Evolutionary conservation across 1,284 basidiomycete genomes (phyloP).

Genomic region (Pseudozyma sp.): DNA sequence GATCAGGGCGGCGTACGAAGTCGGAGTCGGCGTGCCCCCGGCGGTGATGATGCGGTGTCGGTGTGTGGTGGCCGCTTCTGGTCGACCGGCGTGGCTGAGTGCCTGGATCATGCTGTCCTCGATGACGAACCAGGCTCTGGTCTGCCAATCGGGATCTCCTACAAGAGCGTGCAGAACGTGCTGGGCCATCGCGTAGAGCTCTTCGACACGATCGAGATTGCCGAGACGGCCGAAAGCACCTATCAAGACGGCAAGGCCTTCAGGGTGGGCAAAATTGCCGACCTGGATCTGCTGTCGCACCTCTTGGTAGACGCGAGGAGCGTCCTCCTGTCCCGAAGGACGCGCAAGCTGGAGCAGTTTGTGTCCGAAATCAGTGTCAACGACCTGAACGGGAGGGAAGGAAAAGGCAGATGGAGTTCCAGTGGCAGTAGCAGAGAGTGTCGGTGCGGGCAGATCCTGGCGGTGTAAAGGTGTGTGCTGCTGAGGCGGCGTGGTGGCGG

Average conservation of each 20-base stretch:
- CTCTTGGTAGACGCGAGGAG: slow-evolving; percentile 33
- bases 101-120: slow-evolving; percentile 66
- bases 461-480: slow-evolving; percentile 44
- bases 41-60: slow-evolving; percentile 62
- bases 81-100: slow-evolving; percentile 61
- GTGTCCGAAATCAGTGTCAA: slow-evolving; percentile 57
- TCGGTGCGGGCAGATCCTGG: slow-evolving; percentile 25
- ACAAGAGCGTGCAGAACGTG: slow-evolving; percentile 50
- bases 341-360: slow-evolving; percentile 17
- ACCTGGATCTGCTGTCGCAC: slow-evolving; percentile 36
- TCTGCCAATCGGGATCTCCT: slow-evolving; percentile 65
- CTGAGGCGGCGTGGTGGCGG: slow-evolving; percentile 28
- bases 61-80: slow-evolving; percentile 53
- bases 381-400: slow-evolving; percentile 52
- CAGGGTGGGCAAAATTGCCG: slow-evolving; percentile 55
- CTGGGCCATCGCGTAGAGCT: slow-evolving; percentile 72
- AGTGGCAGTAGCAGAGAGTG: slow-evolving; percentile 5
- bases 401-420: slow-evolving; percentile 13
- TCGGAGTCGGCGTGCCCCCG: slow-evolving; percentile 55
- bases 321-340: slow-evolving; percentile 21
- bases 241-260: slow-evolving; percentile 56
- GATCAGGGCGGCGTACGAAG: slow-evolving; percentile 66
- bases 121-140: slow-evolving; percentile 68
- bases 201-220: slow-evolving; percentile 72
- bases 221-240: slow-evolving; percentile 69